Base-by-base conservation (phyloP, 306 rosid species). In the Rosa multiflora region DNA sequence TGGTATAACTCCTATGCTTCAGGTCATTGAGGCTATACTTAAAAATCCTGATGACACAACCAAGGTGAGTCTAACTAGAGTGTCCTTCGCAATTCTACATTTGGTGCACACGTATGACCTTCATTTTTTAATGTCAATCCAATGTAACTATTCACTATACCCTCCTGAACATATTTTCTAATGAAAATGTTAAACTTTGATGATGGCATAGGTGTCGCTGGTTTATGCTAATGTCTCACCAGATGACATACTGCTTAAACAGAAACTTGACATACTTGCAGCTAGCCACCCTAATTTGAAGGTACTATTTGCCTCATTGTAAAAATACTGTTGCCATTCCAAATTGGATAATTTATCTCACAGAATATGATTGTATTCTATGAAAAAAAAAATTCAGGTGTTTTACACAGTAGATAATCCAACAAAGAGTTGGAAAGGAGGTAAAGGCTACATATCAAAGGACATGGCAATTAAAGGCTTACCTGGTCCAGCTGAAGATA, bases 1-100 rank as follows among this genome's bases (percentile, higher is more conserved):
- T 4, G 97, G 99, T 81, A 96, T 96, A 81, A 96, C 99, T 75
- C 99, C 98, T 52, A 91, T 96, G 98, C 96, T 96, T 81, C 98
- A 96, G 87, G 90, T 96, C 66, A 89, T 93, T 86, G 99, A 93
- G 81, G 99, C 99, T 79, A 83, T 96, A 74, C 83, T 91, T 85
- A 93, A 90, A 93, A 93, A 96, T 80, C 92, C 98, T 11, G 97
- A 93, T 40, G 99, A 96, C 87, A 86, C 79, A 29, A 91, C 98
- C 73, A 89, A 96, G 94, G 99, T 91, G 84, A 79, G 40, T 73
- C 42, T 15, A 66, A 46, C n/a, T 21, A n/a, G 17, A 18, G 6
- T 53, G 10, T 72, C 1, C 51, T 56, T 58, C 44, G 20, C 14
- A 7, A 66, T 3, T 67, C 1, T 10, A 69, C 18, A n/a, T 44